Evolutionary conservation across 2,329 filamentous ascomycete genomes (phyloP).

Genomic region (Monilinia laxa): DNA sequence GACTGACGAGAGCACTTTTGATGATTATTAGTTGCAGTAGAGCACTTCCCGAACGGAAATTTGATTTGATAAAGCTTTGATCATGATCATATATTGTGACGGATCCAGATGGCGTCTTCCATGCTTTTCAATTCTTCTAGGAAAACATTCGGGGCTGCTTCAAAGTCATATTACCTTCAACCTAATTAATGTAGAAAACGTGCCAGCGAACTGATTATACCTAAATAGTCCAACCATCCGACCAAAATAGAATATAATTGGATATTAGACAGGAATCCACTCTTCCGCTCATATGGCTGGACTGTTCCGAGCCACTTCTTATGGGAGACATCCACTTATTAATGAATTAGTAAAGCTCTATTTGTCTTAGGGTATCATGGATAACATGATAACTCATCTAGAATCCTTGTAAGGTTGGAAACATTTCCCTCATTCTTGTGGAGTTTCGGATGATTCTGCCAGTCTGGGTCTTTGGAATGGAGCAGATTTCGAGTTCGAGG

Average conservation of each 20-base stretch:
- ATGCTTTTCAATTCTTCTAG: conserved; percentile 12
- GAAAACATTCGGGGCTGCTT: conserved; percentile 17
- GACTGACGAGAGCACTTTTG: not conserved
- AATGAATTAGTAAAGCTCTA: not conserved
- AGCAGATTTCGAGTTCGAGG: conserved; percentile 7
- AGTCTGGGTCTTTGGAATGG: conserved; percentile 8
- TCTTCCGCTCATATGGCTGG: not conserved
- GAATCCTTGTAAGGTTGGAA: conserved; percentile 8
- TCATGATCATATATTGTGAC: conserved; percentile 9
- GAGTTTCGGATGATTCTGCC: conserved; percentile 15
- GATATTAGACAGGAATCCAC: conserved; percentile 2
- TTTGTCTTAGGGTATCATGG: conserved; percentile 4
- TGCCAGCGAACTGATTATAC: conserved; percentile 14
- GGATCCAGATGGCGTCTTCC: conserved; percentile 21
- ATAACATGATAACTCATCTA: conserved; percentile 14
- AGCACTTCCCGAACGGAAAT: conserved; percentile 15
- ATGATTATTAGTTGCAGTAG: not conserved
- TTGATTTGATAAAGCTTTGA: conserved; percentile 12
- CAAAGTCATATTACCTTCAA: not conserved
- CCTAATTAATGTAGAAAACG: conserved; percentile 16
- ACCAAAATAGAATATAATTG: conserved; percentile 1
- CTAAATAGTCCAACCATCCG: conserved; percentile 1
- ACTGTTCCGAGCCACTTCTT: not conserved
- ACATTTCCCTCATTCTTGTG: conserved; percentile 13
- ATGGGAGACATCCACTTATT: conserved; percentile 4